phyloP scores from a whole-genome alignment of 371 early-diverging fungal genomes.

The Apophysomyces sp. region DNA sequence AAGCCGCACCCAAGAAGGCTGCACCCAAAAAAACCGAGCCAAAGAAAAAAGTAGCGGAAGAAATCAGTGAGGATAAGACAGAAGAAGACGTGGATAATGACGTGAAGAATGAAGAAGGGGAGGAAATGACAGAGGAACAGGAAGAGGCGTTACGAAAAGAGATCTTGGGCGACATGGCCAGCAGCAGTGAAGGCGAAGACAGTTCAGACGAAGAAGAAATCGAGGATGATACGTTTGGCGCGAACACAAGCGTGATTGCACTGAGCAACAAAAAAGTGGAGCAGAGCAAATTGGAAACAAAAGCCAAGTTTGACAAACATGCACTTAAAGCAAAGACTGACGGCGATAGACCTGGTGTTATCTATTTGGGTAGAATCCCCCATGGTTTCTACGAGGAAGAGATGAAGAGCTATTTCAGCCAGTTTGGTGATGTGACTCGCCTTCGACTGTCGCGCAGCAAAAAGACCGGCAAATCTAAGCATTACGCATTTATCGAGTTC shows the following conservation, averaged over 20 bases:
- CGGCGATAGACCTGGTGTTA: conserved; percentile 58
- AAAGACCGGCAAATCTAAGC: conserved; percentile 87
- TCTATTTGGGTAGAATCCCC: conserved; percentile 91
- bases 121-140: conserved; percentile 39
- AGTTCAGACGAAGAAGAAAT: conserved; percentile 33
- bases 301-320: conserved; percentile 30
- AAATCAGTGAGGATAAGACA: conserved; percentile 8
- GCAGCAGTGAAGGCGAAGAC: conserved; percentile 45
- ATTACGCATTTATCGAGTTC: conserved; percentile 94
- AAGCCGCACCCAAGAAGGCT: not conserved
- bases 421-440: conserved; percentile 86
- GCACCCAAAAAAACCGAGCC: conserved; percentile 6
- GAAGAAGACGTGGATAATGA: conserved; percentile 13
- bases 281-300: conserved; percentile 36
- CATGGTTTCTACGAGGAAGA: conserved; percentile 95
- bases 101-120: conserved; percentile 16
- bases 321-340: conserved; percentile 34
- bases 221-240: conserved; percentile 43
- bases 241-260: conserved; percentile 50
- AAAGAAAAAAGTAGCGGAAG: conserved; percentile 12
- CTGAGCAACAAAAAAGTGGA: conserved; percentile 36
- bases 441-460: conserved; percentile 86
- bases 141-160: conserved; percentile 42
- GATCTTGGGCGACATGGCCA: conserved; percentile 51
- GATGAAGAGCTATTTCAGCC: conserved; percentile 86